These are phyloP conservation scores for Aspergillus sp. DNA, from an alignment of 2,329 filamentous ascomycete species.

Conservation along the genomic window DNA sequence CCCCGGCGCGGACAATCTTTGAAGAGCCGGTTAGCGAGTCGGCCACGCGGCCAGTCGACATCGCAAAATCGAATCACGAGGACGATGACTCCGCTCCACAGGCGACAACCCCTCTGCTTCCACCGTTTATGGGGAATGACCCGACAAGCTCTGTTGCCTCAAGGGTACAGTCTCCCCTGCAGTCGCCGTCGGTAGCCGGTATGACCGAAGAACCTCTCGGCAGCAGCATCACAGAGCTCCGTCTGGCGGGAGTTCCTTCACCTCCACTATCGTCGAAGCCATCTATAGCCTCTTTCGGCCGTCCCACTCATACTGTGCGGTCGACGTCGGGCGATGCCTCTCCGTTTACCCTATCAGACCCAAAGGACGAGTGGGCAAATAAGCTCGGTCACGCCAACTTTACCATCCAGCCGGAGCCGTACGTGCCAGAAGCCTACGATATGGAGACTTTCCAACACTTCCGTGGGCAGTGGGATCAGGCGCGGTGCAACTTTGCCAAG, in stretches of 20 bases:
- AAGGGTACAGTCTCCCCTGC: slow-evolving; percentile 66
- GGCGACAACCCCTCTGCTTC: slow-evolving; percentile 74
- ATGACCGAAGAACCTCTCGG: slow-evolving; percentile 34
- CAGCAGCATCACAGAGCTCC: slow-evolving; percentile 41
- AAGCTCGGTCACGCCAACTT: slow-evolving; percentile 89
- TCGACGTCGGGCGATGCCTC: slow-evolving; percentile 39
- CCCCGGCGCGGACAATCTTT: slow-evolving; percentile 55
- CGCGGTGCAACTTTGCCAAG: slow-evolving; percentile 77
- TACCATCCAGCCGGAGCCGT: slow-evolving; percentile 73
- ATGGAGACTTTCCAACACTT: slow-evolving; percentile 54
- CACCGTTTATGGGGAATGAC: slow-evolving; percentile 62
- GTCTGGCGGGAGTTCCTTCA: slow-evolving; percentile 46
- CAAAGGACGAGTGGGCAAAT: slow-evolving; percentile 70
- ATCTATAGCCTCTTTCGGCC: slow-evolving; percentile 65
- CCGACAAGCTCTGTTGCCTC: slow-evolving; percentile 41
- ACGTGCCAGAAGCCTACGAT: slow-evolving; percentile 56
- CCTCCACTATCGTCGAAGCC: slow-evolving; percentile 69
- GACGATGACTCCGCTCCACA: slow-evolving; percentile 51
- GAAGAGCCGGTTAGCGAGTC: slow-evolving; percentile 45
- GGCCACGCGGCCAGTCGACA: slow-evolving; percentile 43
- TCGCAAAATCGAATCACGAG: slow-evolving; percentile 44
- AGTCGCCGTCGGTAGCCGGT: slow-evolving; percentile 72
- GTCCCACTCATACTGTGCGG: slow-evolving; percentile 35
- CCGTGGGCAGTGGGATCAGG: slow-evolving; percentile 70
- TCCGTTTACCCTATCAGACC: slow-evolving; percentile 55